phyloP scores from a whole-genome alignment of 495 filamentous ascomycete species.

The Staphylotrichum tortipilum region DNA sequence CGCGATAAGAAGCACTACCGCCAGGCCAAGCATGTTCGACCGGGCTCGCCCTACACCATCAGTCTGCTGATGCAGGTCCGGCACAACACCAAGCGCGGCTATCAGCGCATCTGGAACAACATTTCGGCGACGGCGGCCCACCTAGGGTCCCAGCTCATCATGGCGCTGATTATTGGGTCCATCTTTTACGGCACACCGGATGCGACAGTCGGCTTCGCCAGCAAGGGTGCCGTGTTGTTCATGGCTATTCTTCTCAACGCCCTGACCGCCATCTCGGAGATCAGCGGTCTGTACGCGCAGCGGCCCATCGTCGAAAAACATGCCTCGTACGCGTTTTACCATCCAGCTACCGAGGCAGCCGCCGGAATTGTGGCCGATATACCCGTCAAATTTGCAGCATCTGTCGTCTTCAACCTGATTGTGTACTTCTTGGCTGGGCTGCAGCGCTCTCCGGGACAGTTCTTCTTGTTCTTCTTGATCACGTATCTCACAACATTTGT shows the following conservation, averaged over 20 bases:
- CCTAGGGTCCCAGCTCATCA: constrained; percentile 31
- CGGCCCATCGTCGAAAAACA: constrained; percentile 60
- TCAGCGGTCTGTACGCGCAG: constrained; percentile 52
- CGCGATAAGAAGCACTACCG: constrained; percentile 21
- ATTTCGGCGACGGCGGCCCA: constrained; percentile 18
- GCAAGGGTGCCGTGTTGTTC: constrained; percentile 51
- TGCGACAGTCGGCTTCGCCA: constrained; percentile 36
- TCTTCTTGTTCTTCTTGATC: constrained; percentile 56
- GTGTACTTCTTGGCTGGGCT: constrained; percentile 54
- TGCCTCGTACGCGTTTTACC: constrained; percentile 56
- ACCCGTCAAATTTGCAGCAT: constrained; percentile 44
- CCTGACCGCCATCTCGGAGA: constrained; percentile 48
- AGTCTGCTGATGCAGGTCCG: constrained; percentile 49
- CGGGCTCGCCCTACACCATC: constrained; percentile 48
- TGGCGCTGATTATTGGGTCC: constrained; percentile 38
- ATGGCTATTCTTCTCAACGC: constrained; percentile 48
- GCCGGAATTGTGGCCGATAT: constrained; percentile 53
- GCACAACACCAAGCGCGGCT: constrained; percentile 44
- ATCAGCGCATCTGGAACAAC: constrained; percentile 36
- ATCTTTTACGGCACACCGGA: constrained; percentile 41
- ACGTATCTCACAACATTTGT: constrained; percentile 46
- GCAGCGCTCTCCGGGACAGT: constrained; percentile 43
- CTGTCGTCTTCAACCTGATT: constrained; percentile 45
- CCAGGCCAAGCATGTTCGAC: constrained; percentile 34
- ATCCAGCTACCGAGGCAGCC: constrained; percentile 51